These are phyloP conservation scores for Piper longum DNA, from an alignment of 164 flowering plant genomes.

Conservation along the genomic window DNA sequence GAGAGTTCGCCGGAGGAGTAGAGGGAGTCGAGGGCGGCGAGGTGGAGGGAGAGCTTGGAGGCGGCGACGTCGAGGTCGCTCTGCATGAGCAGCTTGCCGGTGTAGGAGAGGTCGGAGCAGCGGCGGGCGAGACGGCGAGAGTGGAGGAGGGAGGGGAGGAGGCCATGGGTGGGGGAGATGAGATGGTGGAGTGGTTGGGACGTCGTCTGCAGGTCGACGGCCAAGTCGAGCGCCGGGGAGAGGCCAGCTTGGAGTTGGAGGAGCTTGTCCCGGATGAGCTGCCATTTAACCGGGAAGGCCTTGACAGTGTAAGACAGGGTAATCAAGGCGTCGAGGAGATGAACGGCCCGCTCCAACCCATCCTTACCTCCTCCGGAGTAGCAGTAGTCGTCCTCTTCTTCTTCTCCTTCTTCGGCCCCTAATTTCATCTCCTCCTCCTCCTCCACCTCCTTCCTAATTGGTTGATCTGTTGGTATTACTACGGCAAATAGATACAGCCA, in stretches of 20 bases:
- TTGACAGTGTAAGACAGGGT: slow-evolving; percentile 42
- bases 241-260: slow-evolving; percentile 54
- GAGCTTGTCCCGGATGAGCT: slow-evolving; percentile 47
- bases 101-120: slow-evolving; percentile 52
- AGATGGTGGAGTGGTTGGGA: slow-evolving; percentile 28
- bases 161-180: slow-evolving; percentile 6
- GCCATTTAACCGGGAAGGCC: slow-evolving; percentile 70
- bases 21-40: slow-evolving; percentile 33
- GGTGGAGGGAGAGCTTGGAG: slow-evolving; percentile 39
- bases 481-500: too few relatives aligned
- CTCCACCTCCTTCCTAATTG: neutral
- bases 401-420: slow-evolving; percentile 24
- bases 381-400: slow-evolving; percentile 7
- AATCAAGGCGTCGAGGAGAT: slow-evolving; percentile 33
- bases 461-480: too few relatives aligned
- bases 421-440: neutral
- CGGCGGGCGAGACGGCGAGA: slow-evolving; percentile 44
- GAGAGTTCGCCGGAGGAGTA: slow-evolving; percentile 38
- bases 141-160: slow-evolving; percentile 22
- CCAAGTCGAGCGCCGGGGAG: slow-evolving; percentile 29
- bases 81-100: slow-evolving; percentile 94
- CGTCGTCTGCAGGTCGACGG: slow-evolving; percentile 24
- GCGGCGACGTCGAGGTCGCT: slow-evolving; percentile 62
- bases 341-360: slow-evolving; percentile 26
- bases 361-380: slow-evolving; percentile 5